Percentiles rank a stretch among this genome's conserved stretches.
Evolutionary conservation across 2,329 filamentous ascomycete genomes (phyloP).

Genomic region (Diaporthe longicolla): DNA sequence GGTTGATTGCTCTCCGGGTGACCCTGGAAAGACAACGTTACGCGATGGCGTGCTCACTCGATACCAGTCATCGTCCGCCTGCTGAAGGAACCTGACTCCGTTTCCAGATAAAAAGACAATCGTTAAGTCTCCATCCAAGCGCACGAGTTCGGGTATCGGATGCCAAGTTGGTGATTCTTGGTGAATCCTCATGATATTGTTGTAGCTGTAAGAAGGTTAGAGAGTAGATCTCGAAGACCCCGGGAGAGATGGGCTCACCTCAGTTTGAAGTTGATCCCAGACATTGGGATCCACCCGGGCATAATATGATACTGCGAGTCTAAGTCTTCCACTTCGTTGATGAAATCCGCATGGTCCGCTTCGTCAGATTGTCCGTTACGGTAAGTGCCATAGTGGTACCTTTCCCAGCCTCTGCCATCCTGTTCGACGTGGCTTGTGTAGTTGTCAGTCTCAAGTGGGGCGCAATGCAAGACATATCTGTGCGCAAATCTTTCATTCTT

Average conservation of each 20-base stretch:
- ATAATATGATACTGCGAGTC: neutral
- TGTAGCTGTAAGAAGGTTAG: neutral
- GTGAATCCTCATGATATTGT: neutral
- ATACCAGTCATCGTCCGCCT: constrained; percentile 37
- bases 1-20: neutral
- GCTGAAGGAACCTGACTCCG: neutral
- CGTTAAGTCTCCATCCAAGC: constrained; percentile 23
- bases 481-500: constrained; percentile 40
- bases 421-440: constrained; percentile 17
- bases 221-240: no score
- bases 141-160: constrained; percentile 26
- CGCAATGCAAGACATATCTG: constrained; percentile 31
- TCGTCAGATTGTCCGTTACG: neutral
- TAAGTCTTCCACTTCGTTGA: constrained; percentile 17
- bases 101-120: constrained; percentile 35
- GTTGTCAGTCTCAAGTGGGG: constrained; percentile 23
- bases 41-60: neutral
- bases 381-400: constrained; percentile 26
- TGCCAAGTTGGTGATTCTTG: accelerated
- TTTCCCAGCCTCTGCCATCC: constrained; percentile 12
- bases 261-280: neutral
- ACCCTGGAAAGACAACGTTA: accelerated
- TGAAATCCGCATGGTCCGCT: neutral
- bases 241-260: neutral
- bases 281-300: neutral